phyloP scores from a whole-genome alignment of 148 eudicot genomes.

The Arbutus unedo region DNA sequence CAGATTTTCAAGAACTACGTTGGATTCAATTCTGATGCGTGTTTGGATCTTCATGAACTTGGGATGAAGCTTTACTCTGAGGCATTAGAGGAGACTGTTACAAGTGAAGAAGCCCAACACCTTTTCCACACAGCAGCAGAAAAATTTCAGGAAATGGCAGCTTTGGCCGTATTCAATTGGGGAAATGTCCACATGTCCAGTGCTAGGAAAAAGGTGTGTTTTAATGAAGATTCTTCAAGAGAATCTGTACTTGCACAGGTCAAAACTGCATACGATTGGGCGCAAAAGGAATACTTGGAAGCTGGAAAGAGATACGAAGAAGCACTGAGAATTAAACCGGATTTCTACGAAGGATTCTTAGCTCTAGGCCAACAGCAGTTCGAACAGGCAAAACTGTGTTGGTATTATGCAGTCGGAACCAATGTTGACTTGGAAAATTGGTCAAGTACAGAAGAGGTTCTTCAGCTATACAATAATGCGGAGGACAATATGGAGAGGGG shows the following conservation, averaged over 20 bases:
- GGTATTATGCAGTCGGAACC: slow-evolving; percentile 70
- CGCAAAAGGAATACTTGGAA: slow-evolving; percentile 57
- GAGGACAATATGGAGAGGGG: slow-evolving; percentile 89
- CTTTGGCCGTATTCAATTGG: slow-evolving; percentile 91
- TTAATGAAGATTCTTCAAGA: slow-evolving; percentile 51
- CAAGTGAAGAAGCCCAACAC: slow-evolving; percentile 83
- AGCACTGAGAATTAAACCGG: slow-evolving; percentile 71
- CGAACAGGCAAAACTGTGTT: slow-evolving; percentile 87
- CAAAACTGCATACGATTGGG: slow-evolving; percentile 67
- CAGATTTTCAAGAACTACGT: slow-evolving; percentile 82
- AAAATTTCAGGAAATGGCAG: slow-evolving; percentile 89
- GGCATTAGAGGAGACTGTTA: slow-evolving; percentile 83
- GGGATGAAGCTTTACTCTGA: slow-evolving; percentile 88
- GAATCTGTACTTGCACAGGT: slow-evolving; percentile 50
- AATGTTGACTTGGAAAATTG: slow-evolving; percentile 58
- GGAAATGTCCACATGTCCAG: slow-evolving; percentile 94
- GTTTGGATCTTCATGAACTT: slow-evolving; percentile 75
- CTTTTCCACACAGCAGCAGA: slow-evolving; percentile 63
- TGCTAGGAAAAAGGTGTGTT: slow-evolving; percentile 67
- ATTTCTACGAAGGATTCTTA: slow-evolving; percentile 73
- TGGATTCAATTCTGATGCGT: slow-evolving; percentile 79
- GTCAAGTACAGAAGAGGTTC: slow-evolving; percentile 57
- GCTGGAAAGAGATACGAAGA: slow-evolving; percentile 85
- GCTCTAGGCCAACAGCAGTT: slow-evolving; percentile 87
- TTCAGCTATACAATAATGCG: slow-evolving; percentile 73